phyloP scores from a whole-genome alignment of 169 alveolate species.

The Cryptosporidium muris region DNA sequence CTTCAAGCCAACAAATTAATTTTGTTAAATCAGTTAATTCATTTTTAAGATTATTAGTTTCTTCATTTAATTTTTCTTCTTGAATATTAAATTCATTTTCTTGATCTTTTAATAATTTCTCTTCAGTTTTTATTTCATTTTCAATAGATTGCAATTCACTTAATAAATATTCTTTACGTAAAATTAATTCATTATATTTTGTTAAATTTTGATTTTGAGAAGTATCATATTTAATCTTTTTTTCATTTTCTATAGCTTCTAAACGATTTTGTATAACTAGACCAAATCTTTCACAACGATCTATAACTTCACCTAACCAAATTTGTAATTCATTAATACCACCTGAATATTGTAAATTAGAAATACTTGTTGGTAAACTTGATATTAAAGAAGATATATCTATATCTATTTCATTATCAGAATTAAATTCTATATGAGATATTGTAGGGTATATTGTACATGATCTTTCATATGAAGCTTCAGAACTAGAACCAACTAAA shows the following conservation, averaged over 20 bases:
- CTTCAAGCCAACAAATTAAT: slow-evolving; percentile 65
- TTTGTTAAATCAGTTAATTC: slow-evolving; percentile 45
- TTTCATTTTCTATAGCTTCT: slow-evolving; percentile 34
- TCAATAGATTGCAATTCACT: slow-evolving; percentile 34
- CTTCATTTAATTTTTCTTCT: slow-evolving; percentile 5
- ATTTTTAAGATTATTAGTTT: slow-evolving; percentile 11
- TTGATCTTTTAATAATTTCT: slow-evolving; percentile 29
- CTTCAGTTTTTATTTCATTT: slow-evolving; percentile 23
- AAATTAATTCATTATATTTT: slow-evolving; percentile 10
- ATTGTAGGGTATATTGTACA: background rate
- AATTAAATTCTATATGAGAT: background rate
- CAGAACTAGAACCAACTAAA: slow-evolving; percentile 60
- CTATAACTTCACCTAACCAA: slow-evolving; percentile 6
- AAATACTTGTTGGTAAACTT: background rate
- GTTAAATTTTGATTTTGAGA: background rate
- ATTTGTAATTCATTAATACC: slow-evolving; percentile 43
- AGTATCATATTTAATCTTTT: background rate
- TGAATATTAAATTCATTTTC: slow-evolving; percentile 32
- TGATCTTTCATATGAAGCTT: slow-evolving; percentile 56
- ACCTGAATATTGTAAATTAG: background rate
- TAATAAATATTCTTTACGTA: slow-evolving; percentile 9
- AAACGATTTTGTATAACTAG: slow-evolving; percentile 24
- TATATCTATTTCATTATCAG: background rate
- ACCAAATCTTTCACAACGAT: slow-evolving; percentile 28
- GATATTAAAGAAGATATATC: background rate